Base-by-base conservation (phyloP, 805 yeast species). In the Candida pseudofarinosa region DNA sequence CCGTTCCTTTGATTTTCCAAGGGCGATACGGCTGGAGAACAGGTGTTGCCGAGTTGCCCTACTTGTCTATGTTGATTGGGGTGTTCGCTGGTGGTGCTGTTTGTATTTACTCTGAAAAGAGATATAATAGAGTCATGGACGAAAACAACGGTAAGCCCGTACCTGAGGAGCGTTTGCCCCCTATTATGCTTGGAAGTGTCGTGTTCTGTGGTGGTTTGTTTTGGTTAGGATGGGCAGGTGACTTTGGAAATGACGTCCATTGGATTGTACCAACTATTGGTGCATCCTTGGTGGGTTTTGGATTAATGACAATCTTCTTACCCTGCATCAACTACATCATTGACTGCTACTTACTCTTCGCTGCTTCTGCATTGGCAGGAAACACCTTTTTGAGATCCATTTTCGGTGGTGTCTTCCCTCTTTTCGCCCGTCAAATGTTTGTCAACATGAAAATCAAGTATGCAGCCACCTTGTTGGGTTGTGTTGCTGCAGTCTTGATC, bases 181-280 rank as follows among this genome's bases (percentile, higher is more conserved):
- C 90, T 71, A 79, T 88, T 84, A 76, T 87, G 64, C 62, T 75
- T 35, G 90, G 95, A 26, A 81, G 83, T 18, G 49, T 86, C 41
- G 58, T 75, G 6, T 87, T 89, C 69, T 84, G 95, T 20, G 69
- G 79, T 41, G 96, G 96, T 41, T 68, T 88, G 48, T 73, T 88
- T 55, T 85, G 96, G 96, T 73, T 89, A 60, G 79, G 86, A 44
- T 89, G 96, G 96, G 70, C 91, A 7, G 96, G 96, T 58, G 76
- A 79, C 49, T 89, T 81, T 62, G 82, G 77, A 38, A 62, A 81
- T 30, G 63, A 63, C n/a, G 78, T 87, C 32, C 96, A 83, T 58
- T 89, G 91, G 91, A 82, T 81, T 36, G 84, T 81, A 4, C 71
- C 80, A n/a, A 67, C 69, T 6, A 51, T 76, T 16, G 72, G 77